These are phyloP conservation scores for Phytopythium aichiense DNA, from an alignment of 352 stramenopile genomes.

Conservation along the genomic window DNA sequence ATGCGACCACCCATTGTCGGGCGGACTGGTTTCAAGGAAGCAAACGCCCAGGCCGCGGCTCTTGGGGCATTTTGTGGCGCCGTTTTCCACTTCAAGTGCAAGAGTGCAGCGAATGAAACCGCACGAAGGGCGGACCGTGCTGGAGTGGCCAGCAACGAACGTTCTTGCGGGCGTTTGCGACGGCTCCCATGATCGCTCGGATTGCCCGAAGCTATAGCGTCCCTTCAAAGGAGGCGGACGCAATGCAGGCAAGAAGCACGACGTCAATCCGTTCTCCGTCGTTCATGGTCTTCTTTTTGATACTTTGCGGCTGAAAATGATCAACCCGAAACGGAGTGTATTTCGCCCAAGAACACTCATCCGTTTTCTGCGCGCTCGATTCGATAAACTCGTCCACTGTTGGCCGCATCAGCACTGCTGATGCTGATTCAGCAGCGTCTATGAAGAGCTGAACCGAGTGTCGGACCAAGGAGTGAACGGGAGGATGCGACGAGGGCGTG, in stretches of 20 bases:
- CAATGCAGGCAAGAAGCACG: too few species aligned
- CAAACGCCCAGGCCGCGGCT: neutral
- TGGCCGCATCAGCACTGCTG: neutral
- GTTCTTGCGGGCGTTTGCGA: neutral
- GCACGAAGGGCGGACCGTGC: neutral
- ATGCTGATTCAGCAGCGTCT: neutral
- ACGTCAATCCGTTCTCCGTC: too few species aligned
- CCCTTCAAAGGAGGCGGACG: neutral
- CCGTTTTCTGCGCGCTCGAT: neutral
- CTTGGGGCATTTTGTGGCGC: neutral
- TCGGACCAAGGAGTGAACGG: constrained; percentile 6
- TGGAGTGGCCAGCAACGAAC: constrained; percentile 4
- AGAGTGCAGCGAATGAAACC: constrained; percentile 3
- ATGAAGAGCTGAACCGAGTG: constrained; percentile 3
- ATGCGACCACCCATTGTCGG: neutral
- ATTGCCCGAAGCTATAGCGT: neutral
- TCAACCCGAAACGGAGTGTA: too few species aligned
- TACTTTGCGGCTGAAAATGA: too few species aligned
- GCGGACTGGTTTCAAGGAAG: neutral
- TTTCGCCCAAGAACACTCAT: neutral
- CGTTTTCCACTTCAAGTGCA: neutral
- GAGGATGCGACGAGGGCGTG: constrained; percentile 2
- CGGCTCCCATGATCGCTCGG: neutral
- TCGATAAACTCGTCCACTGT: neutral
- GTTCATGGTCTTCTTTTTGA: too few species aligned